A percentile compares a stretch with the other conserved stretches of the same genome.
Conservation (phyloP, 2,329 filamentous ascomycete species). For the Phialocephala sp. region DNA sequence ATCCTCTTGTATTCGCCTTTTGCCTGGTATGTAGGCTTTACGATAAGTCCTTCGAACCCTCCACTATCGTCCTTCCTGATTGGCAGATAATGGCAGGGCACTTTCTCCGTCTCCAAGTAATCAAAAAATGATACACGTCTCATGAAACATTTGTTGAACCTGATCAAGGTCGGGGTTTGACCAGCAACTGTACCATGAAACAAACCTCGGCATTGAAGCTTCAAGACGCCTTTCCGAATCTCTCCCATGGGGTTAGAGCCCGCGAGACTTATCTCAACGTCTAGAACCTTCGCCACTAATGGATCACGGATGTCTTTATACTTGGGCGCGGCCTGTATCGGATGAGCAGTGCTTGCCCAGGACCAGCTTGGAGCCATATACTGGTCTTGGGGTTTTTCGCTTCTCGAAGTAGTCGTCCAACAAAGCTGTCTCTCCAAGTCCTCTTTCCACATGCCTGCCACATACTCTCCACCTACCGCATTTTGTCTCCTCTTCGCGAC, state of each 20-base stretch:
- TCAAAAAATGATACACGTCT: background rate
- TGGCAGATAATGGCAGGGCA: background rate
- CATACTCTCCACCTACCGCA: background rate
- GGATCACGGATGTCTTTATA: background rate
- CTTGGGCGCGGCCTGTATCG: background rate
- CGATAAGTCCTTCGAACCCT: background rate
- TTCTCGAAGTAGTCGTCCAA: background rate
- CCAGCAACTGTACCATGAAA: background rate
- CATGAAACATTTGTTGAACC: background rate
- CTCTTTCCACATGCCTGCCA: background rate
- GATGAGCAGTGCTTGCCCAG: slow-evolving; percentile 1
- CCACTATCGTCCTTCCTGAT: background rate
- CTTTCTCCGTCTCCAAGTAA: background rate
- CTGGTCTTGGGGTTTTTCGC: background rate
- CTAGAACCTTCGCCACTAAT: background rate
- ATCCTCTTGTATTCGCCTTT: background rate
- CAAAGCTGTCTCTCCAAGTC: background rate
- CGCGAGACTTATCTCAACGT: background rate
- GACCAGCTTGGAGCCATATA: slow-evolving; percentile 2
- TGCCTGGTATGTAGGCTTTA: background rate
- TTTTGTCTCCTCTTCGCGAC: background rate
- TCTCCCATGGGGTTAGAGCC: background rate
- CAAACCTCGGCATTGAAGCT: background rate
- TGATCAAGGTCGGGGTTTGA: background rate
- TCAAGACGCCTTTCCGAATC: background rate